phyloP scores from a whole-genome alignment of 352 stramenopile species.

The Phytophthora melonis region DNA sequence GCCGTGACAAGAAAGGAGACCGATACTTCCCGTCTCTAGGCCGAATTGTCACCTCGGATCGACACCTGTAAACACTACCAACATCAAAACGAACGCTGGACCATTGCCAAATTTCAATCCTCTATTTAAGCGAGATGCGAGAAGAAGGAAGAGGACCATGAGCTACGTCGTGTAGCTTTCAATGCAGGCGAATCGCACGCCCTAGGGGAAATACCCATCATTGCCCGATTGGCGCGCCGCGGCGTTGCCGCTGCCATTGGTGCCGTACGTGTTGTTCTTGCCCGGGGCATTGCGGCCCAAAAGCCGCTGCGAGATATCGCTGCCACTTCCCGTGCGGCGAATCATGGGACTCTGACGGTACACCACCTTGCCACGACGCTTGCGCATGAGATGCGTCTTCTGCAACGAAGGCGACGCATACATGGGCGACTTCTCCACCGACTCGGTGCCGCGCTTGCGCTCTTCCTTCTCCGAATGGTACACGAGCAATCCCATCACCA shows the following conservation, averaged over 20 bases:
- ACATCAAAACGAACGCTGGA: not conserved
- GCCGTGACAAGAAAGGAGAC: slow-evolving; percentile 42
- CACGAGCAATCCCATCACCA: slow-evolving; percentile 87
- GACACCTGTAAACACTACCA: slow-evolving; percentile 13
- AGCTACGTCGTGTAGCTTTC: slow-evolving; percentile 4
- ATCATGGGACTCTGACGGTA: slow-evolving; percentile 88
- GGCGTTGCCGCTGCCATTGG: slow-evolving; percentile 42
- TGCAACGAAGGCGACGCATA: slow-evolving; percentile 86
- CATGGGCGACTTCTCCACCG: slow-evolving; percentile 88
- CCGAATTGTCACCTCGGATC: slow-evolving; percentile 38
- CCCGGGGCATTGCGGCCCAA: slow-evolving; percentile 51
- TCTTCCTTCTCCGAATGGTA: slow-evolving; percentile 92
- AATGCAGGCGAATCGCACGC: not conserved
- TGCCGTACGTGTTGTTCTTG: slow-evolving; percentile 69
- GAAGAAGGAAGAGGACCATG: slow-evolving; percentile 1
- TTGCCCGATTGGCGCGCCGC: slow-evolving; percentile 21
- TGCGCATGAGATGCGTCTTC: slow-evolving; percentile 86
- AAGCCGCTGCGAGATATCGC: slow-evolving; percentile 68
- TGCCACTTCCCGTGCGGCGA: slow-evolving; percentile 52
- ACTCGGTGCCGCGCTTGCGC: slow-evolving; percentile 62
- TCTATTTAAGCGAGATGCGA: slow-evolving; percentile 30
- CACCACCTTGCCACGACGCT: slow-evolving; percentile 79
- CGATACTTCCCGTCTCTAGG: slow-evolving; percentile 64
- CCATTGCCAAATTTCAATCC: not conserved
- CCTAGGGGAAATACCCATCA: slow-evolving; percentile 14